Base-by-base conservation (phyloP, 805 yeast genomes). In the Saccharomycopsis fermentans region DNA sequence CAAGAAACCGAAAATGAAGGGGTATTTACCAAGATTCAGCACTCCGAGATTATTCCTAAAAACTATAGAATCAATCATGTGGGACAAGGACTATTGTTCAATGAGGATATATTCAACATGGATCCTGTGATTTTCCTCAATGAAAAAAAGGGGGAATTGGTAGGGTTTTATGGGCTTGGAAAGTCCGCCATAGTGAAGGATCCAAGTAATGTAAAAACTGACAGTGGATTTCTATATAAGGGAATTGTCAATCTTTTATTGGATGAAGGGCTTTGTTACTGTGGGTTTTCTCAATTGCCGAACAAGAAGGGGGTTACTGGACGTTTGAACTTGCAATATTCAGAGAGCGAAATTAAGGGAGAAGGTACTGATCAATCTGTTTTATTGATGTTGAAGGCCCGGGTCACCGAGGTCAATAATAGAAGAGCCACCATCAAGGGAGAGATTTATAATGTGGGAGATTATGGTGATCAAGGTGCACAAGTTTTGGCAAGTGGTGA, bases 271-370 rank as follows among this genome's bases (percentile, higher is more conserved):
- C 72, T 92, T 32, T 89, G 96, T 66, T 77, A 82, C 51, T 87
- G 96, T 66, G 98, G 97, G 16, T 92, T 90, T 68, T 82, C 89
- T 2, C 73, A 78, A 29, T 74, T 92, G 12, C 98, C 98, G 0
- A 81, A 83, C 59, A 79, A 82, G 58, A 77, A 86, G 55, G 99
- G 98, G 14, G 96, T 94, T 26, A 92, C 99, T 0, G 99, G 96
- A 0, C 78, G 77, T 55, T 73, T 92, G 50, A 71, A 78, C 2
- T 74, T 92, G 8, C 76, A 86, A 56, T 92, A 89, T 70, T 60
- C 67, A n/a, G 50, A 43, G n/a, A 27, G 24, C 24, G 29, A 43
- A 19, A 77, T 77, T 48, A 70, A 71, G 4, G 69, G 74, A 6
- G 37, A 50, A 5, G 24, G 37, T 14, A 47, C 58, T 3, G 80